Conservation (phyloP, 768 basidiomycete species). For the Krasilnikovozyma curviuscula region DNA sequence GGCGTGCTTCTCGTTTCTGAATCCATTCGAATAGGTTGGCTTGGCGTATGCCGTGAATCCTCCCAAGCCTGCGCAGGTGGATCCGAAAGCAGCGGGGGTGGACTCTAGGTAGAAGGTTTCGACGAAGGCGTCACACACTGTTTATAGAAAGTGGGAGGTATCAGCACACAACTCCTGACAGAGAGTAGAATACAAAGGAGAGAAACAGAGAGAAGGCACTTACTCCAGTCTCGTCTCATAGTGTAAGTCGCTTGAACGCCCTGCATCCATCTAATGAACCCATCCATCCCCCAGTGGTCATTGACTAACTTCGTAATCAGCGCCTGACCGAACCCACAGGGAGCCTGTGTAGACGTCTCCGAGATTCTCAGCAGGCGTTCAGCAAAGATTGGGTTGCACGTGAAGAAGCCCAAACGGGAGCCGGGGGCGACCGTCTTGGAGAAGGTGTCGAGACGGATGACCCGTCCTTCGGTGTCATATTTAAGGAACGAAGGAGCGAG, state of each 20-base stretch:
- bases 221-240: conserved; percentile 25
- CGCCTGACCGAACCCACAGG: conserved; percentile 37
- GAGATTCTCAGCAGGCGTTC: conserved; percentile 51
- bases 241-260: conserved; percentile 31
- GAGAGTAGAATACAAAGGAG: too few relatives aligned
- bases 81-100: not conserved
- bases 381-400: conserved; percentile 52
- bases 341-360: conserved; percentile 49
- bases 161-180: too few relatives aligned
- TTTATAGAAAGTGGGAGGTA: too few relatives aligned
- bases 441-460: conserved; percentile 64
- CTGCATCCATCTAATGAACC: conserved; percentile 59
- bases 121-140: not conserved
- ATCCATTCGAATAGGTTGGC: not conserved
- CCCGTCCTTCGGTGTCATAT: conserved; percentile 59
- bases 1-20: not conserved
- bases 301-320: conserved; percentile 42
- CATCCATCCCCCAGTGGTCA: conserved; percentile 45
- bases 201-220: conserved; percentile 6
- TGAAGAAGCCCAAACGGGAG: conserved; percentile 59
- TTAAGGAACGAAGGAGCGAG: conserved; percentile 27
- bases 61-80: too few relatives aligned
- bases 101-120: not conserved
- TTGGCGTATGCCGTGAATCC: not conserved
- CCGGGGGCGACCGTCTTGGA: conserved; percentile 57